phyloP scores from a whole-genome alignment of 805 yeast genomes.

The Metschnikowia gruessii region DNA sequence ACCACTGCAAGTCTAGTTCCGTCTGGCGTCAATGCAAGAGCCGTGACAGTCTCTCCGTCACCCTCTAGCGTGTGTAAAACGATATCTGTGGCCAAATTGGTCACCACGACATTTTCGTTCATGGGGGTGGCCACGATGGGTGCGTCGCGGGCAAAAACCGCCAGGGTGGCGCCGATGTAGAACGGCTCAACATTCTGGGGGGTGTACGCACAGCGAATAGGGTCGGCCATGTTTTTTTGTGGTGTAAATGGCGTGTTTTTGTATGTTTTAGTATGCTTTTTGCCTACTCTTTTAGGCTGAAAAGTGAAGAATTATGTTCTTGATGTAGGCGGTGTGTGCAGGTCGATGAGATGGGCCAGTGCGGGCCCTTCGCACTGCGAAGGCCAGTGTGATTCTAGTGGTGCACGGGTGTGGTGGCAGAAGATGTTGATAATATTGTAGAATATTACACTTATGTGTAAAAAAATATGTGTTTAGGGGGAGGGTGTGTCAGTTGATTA shows the following conservation, averaged over 20 bases:
- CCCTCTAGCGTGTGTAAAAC: conserved; percentile 66
- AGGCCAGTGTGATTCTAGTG: too few species aligned
- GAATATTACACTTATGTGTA: too few species aligned
- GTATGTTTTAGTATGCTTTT: background rate
- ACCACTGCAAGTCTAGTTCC: conserved; percentile 66
- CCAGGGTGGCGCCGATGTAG: conserved; percentile 81
- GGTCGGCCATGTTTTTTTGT: conserved; percentile 15
- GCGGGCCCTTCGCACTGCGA: too few species aligned
- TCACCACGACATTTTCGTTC: conserved; percentile 70
- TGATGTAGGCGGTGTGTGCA: conserved; percentile 10
- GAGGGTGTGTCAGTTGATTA: too few species aligned
- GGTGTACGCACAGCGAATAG: conserved; percentile 17
- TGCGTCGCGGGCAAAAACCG: conserved; percentile 62
- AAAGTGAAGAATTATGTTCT: conserved; percentile 2
- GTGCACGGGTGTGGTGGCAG: too few species aligned
- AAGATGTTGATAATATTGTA: too few species aligned
- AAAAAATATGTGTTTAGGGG: too few species aligned
- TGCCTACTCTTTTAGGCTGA: background rate
- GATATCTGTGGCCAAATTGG: conserved; percentile 59
- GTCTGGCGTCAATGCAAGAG: conserved; percentile 73
- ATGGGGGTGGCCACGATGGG: conserved; percentile 72
- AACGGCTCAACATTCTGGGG: conserved; percentile 64
- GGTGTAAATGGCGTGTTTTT: too few species aligned
- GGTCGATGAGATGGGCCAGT: conserved; percentile 19
- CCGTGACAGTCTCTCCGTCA: conserved; percentile 79